phyloP scores from a whole-genome alignment of 306 rosid genomes.

The Nissolia schottii region DNA sequence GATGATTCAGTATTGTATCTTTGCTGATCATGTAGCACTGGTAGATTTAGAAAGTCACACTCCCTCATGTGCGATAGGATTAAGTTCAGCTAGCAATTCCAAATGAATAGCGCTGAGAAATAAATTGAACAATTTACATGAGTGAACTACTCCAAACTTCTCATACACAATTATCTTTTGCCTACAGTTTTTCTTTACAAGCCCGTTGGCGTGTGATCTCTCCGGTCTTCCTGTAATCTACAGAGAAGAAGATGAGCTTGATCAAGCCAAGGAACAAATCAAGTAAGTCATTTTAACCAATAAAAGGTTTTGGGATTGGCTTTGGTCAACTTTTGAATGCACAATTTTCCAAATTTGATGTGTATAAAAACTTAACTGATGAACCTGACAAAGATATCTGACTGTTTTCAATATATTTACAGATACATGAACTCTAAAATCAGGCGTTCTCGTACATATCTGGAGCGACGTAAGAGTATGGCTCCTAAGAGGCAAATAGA shows the following conservation, averaged over 20 bases:
- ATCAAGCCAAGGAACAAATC: constrained; percentile 51
- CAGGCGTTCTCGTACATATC: constrained; percentile 47
- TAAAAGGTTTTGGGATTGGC: not conserved
- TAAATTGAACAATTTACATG: not conserved
- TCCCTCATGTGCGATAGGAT: not conserved
- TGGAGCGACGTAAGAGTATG: constrained; percentile 38
- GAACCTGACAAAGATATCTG: not conserved
- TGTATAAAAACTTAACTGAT: not conserved
- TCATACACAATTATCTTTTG: not conserved
- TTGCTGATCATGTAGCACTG: not conserved
- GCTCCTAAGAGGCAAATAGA: constrained; percentile 33
- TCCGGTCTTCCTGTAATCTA: constrained; percentile 62
- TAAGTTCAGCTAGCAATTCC: constrained; percentile 4
- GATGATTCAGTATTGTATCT: not conserved
- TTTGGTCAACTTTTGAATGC: not conserved
- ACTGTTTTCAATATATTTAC: not conserved
- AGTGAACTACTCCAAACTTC: not conserved
- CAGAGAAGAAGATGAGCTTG: constrained; percentile 40
- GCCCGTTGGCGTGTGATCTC: constrained; percentile 71
- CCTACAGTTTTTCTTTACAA: constrained; percentile 77
- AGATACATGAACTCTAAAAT: constrained; percentile 59
- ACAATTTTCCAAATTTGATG: not conserved
- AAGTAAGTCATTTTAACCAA: constrained; percentile 52
- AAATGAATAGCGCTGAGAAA: not conserved
- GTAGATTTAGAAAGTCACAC: not conserved